Conservation (phyloP, 352 stramenopile species). For the Globisporangium canariense region DNA sequence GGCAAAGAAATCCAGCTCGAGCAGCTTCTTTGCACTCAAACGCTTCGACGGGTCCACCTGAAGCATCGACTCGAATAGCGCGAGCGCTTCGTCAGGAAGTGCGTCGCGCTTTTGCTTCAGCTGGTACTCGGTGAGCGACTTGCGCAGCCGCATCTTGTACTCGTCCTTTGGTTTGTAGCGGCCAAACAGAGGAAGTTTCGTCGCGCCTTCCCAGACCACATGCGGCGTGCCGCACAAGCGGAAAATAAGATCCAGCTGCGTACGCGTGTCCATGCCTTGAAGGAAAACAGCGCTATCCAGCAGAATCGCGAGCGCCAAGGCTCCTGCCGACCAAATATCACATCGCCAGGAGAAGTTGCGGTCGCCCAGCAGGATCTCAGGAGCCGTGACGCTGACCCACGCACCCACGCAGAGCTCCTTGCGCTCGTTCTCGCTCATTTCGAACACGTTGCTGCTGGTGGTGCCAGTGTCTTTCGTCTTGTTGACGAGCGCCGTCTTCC, state of each 20-base stretch:
- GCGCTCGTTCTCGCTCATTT: conserved; percentile 73
- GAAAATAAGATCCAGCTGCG: conserved; percentile 79
- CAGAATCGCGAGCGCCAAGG: conserved; percentile 60
- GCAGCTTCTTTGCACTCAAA: conserved; percentile 40
- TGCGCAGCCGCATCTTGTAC: conserved; percentile 72
- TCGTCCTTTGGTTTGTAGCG: conserved; percentile 65
- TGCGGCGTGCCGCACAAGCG: conserved; percentile 69
- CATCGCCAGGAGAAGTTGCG: conserved; percentile 63
- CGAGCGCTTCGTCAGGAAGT: conserved; percentile 53
- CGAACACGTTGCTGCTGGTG: conserved; percentile 37
- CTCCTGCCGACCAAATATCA: conserved; percentile 77
- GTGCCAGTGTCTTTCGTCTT: conserved; percentile 13
- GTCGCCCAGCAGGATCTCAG: conserved; percentile 72
- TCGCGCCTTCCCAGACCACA: conserved; percentile 43
- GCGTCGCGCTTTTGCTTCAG: conserved; percentile 41
- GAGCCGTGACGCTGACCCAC: conserved; percentile 60
- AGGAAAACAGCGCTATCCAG: conserved; percentile 64
- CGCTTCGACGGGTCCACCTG: conserved; percentile 69
- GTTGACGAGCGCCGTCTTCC: conserved; percentile 38
- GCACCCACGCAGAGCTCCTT: conserved; percentile 70
- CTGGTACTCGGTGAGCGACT: conserved; percentile 57
- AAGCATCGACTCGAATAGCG: conserved; percentile 71
- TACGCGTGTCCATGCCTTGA: conserved; percentile 51
- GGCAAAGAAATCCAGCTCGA: conserved; percentile 61
- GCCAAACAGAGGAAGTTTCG: conserved; percentile 53